These are phyloP conservation scores for Gremmenia infestans DNA, from an alignment of 2,329 filamentous ascomycete genomes.

Conservation along the genomic window DNA sequence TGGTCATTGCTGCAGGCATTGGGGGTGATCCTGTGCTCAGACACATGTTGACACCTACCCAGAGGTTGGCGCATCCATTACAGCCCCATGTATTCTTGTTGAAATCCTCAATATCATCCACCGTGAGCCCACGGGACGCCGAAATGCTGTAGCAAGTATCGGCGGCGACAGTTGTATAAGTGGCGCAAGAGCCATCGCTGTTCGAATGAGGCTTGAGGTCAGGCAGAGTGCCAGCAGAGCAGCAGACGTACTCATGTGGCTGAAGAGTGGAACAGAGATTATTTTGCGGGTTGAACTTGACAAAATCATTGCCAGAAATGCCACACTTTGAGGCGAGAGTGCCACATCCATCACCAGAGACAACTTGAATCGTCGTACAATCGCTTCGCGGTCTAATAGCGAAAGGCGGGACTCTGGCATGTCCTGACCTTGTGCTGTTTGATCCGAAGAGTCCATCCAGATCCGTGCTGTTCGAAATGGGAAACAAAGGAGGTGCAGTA, in stretches of 20 bases:
- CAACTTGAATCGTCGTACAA: slow-evolving; percentile 33
- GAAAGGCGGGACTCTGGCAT: too few relatives aligned
- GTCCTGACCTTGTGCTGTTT: too few relatives aligned
- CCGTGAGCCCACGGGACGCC: slow-evolving; percentile 28
- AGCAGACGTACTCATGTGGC: slow-evolving; percentile 31
- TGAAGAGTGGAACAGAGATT: slow-evolving; percentile 27
- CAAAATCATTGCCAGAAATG: slow-evolving; percentile 35
- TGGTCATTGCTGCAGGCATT: slow-evolving; percentile 35
- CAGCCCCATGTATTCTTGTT: slow-evolving; percentile 43
- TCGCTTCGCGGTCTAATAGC: not conserved
- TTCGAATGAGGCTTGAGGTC: slow-evolving; percentile 30
- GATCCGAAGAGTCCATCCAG: too few relatives aligned
- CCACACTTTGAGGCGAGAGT: slow-evolving; percentile 36
- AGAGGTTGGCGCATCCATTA: slow-evolving; percentile 35
- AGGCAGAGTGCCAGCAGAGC: slow-evolving; percentile 30
- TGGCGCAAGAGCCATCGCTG: slow-evolving; percentile 34
- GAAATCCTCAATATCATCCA: slow-evolving; percentile 32
- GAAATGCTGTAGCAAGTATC: slow-evolving; percentile 36
- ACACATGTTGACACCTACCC: slow-evolving; percentile 33
- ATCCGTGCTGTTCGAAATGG: too few relatives aligned
- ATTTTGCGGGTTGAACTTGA: slow-evolving; percentile 28
- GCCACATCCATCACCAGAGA: slow-evolving; percentile 34
- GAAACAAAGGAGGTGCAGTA: too few relatives aligned
- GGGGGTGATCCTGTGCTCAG: slow-evolving; percentile 37
- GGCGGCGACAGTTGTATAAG: slow-evolving; percentile 30